Conservation (phyloP, 2,329 filamentous ascomycete genomes). For the Neopestalotiopsis rosae region DNA sequence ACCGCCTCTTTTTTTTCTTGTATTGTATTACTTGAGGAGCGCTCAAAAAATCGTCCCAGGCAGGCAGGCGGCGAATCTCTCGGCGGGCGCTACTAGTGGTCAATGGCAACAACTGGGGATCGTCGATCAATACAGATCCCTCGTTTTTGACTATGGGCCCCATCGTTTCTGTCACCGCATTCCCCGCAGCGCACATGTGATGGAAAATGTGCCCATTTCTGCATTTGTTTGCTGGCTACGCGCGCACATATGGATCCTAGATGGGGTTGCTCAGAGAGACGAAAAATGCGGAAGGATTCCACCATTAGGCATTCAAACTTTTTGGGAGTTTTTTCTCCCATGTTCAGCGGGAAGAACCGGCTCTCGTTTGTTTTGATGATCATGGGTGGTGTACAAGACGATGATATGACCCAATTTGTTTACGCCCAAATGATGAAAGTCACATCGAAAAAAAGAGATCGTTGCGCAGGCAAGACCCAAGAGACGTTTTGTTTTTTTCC, state of each 20-base stretch:
- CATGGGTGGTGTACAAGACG: background rate
- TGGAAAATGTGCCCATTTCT: background rate
- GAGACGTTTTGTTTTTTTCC: background rate
- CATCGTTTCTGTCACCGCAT: constrained; percentile 1
- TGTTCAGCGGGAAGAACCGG: background rate
- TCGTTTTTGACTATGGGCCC: background rate
- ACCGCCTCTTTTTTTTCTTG: background rate
- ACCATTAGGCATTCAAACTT: background rate
- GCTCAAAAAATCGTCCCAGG: background rate
- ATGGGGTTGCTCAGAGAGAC: background rate
- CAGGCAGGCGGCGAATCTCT: background rate
- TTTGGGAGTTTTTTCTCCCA: background rate
- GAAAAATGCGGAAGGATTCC: constrained; percentile 9
- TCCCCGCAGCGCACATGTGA: background rate
- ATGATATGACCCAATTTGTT: background rate
- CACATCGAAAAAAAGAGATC: constrained; percentile 10
- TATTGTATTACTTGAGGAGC: background rate
- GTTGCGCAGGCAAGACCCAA: constrained; percentile 15
- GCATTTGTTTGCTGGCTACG: background rate
- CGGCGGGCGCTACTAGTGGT: background rate
- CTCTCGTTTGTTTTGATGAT: background rate
- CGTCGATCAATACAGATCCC: background rate
- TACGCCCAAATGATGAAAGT: background rate
- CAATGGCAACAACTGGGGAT: background rate
- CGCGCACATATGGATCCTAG: background rate